Base-by-base conservation (phyloP, 2,329 filamentous ascomycete genomes). In the Didymella exigua region DNA sequence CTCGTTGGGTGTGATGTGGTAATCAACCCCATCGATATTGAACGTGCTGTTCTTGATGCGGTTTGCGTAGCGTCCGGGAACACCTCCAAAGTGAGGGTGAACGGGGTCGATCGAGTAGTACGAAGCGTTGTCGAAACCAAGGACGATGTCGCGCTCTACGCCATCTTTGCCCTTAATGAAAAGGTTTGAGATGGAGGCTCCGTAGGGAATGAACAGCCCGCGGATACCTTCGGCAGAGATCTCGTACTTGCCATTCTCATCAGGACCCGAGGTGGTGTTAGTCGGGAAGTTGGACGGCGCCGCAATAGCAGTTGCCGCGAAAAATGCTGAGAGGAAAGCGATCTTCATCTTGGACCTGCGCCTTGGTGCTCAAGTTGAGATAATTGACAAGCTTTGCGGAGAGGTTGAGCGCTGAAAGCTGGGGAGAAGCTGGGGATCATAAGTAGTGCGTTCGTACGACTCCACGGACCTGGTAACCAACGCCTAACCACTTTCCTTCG, bases 11-110 rank as follows among this genome's bases (percentile, higher is more conserved):
- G 77, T 66, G 50, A 89, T 76, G 56, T 87, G 74, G 73, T 84
- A 90, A 3, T 73, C 77, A 49, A 77, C 75, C 47, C 86, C 87
- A 62, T 90, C 88, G 53, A 91, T 84, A 55, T 78, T 81, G 67
- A 91, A 91, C 5, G 83, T 87, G 73, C 84, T 87, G 79, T 92
- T 91, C 80, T 85, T 86, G 79, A 92, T 92, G 61, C 89, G 86
- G 74, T 93, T 93, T 54, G 89, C 89, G 71, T 93, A 93, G 50
- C 89, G 86, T 66, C 89, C 89, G 0, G 88, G 88, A 0, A 93
- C 85, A 65, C 86, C 79, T 54, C 88, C 89, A 61, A 89, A 86
- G 78, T 91, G 88, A 45, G 84, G 86, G 72, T 92, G 89, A 57
- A 82, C 78, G 55, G 75, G 75, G 73, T 90, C 87, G 43, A 85